phyloP scores from a whole-genome alignment of 2,329 filamentous ascomycete species.

The Xylaria sp. region DNA sequence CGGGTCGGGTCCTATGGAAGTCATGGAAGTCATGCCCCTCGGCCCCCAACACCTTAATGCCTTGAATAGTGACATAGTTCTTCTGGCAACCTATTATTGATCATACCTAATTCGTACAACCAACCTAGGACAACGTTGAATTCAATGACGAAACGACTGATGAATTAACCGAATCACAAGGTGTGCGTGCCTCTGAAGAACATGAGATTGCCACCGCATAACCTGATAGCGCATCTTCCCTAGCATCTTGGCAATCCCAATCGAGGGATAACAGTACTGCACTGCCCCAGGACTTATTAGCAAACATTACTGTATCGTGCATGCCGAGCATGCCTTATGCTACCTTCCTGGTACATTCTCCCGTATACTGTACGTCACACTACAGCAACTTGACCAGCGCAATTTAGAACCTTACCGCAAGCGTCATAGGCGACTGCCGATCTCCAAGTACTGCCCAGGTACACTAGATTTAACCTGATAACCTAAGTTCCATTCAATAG shows the following conservation, averaged over 20 bases:
- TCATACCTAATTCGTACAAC: not conserved
- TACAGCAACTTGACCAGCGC: not conserved
- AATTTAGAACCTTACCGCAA: conserved; percentile 19
- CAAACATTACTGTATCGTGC: conserved; percentile 4
- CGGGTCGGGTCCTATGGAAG: not conserved
- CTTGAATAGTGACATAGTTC: not conserved
- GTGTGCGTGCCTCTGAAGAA: not conserved
- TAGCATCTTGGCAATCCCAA: conserved; percentile 6
- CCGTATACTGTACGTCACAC: not conserved
- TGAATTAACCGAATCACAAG: not conserved
- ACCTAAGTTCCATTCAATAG: not conserved
- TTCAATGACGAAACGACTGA: conserved; percentile 2
- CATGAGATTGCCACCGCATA: conserved; percentile 3
- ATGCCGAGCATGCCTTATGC: too few relatives aligned
- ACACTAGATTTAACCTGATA: not conserved
- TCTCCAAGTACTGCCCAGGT: conserved; percentile 1
- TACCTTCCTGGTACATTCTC: conserved; percentile 2
- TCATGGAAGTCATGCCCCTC: not conserved
- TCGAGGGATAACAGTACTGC: too few relatives aligned
- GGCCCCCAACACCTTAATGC: not conserved
- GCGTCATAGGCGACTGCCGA: conserved; percentile 24
- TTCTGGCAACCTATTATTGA: too few relatives aligned
- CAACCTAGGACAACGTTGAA: not conserved
- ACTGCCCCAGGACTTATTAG: too few relatives aligned
- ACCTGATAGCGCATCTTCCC: not conserved